These are phyloP conservation scores for Neonectria ditissima DNA, from an alignment of 2,329 filamentous ascomycete species.

Conservation along the genomic window DNA sequence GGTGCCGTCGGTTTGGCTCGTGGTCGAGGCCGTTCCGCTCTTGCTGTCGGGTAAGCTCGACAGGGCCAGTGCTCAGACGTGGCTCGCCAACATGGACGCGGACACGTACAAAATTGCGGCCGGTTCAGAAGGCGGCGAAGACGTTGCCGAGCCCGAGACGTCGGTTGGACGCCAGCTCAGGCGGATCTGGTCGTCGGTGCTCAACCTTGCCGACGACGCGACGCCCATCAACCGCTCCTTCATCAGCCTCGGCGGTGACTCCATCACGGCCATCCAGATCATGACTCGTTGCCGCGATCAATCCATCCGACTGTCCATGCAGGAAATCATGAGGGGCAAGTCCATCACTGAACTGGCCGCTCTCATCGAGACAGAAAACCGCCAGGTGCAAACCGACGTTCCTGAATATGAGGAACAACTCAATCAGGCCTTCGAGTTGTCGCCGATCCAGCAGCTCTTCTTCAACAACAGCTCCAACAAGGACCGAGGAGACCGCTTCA, in stretches of 20 bases:
- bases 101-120: conserved; percentile 54
- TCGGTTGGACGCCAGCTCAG: conserved; percentile 24
- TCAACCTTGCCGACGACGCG: conserved; percentile 50
- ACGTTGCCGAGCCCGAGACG: neutral
- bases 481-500: conserved; percentile 52
- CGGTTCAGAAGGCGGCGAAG: conserved; percentile 43
- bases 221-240: conserved; percentile 51
- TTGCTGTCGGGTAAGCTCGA: conserved; percentile 35
- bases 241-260: conserved; percentile 57
- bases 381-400: neutral
- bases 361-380: conserved; percentile 7
- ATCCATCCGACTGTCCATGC: conserved; percentile 47
- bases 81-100: conserved; percentile 58
- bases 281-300: conserved; percentile 52
- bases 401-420: conserved; percentile 8
- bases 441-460: conserved; percentile 59
- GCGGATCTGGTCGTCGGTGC: conserved; percentile 55
- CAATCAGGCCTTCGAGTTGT: conserved; percentile 50
- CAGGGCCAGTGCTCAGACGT: conserved; percentile 51
- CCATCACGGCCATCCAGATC: conserved; percentile 57
- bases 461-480: conserved; percentile 47
- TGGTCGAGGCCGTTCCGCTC: conserved; percentile 25
- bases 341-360: conserved; percentile 45
- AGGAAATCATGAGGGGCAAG: conserved; percentile 48
- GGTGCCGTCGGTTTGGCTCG: conserved; percentile 33